These are phyloP conservation scores for Leptographium lundbergii DNA, from an alignment of 2,329 filamentous ascomycete genomes.

Conservation along the genomic window DNA sequence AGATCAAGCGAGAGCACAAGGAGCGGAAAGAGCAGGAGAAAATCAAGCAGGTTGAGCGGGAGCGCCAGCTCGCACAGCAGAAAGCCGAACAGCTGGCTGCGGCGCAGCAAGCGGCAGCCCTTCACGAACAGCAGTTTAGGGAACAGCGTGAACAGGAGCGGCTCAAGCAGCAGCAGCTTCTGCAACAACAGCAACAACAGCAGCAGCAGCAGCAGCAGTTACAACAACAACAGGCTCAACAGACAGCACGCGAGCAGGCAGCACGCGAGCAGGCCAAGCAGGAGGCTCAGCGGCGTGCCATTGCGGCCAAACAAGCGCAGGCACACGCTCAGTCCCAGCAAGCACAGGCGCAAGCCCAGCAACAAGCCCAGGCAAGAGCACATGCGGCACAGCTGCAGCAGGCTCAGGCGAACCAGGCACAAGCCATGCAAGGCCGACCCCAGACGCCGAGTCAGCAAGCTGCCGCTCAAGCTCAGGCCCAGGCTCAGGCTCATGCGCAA, in stretches of 20 bases:
- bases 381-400: slow-evolving; percentile 22
- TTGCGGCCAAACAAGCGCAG: slow-evolving; percentile 13
- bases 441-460: slow-evolving; percentile 14
- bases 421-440: slow-evolving; percentile 16
- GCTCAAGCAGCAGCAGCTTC: slow-evolving; percentile 6
- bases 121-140: slow-evolving; percentile 14
- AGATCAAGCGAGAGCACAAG: slow-evolving; percentile 65
- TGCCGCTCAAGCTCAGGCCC: slow-evolving; percentile 4
- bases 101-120: slow-evolving; percentile 5
- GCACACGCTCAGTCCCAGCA: slow-evolving; percentile 20
- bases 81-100: slow-evolving; percentile 30
- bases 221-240: slow-evolving; percentile 15
- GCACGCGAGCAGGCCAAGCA: slow-evolving; percentile 25
- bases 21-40: slow-evolving; percentile 71
- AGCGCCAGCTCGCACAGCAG: slow-evolving; percentile 37
- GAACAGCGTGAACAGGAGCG: slow-evolving; percentile 10
- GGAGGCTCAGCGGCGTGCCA: slow-evolving; percentile 15
- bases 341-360: slow-evolving; percentile 19
- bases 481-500: slow-evolving; percentile 1
- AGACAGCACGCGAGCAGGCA: slow-evolving; percentile 20
- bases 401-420: slow-evolving; percentile 25
- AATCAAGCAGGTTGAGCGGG: slow-evolving; percentile 48
- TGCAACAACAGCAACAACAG: slow-evolving; percentile 16
- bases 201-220: slow-evolving; percentile 24
- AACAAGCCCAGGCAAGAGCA: slow-evolving; percentile 13